Conservation (phyloP, 2,329 filamentous ascomycete genomes). For the Trichoderma atroviride region DNA sequence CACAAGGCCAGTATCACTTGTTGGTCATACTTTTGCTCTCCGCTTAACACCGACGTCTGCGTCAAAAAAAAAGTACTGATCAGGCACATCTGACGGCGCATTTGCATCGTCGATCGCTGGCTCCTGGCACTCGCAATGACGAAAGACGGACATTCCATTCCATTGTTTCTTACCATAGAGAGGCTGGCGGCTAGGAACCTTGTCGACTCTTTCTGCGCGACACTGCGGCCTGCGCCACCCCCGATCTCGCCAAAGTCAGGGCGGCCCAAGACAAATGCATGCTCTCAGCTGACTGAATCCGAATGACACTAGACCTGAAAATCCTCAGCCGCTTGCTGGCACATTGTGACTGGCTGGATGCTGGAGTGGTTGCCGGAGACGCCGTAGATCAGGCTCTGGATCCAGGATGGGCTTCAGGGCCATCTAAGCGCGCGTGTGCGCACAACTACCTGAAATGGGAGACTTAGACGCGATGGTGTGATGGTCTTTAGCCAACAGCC, state of each 20-base stretch:
- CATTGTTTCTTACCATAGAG: background rate
- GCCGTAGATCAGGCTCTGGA: slow-evolving; percentile 4
- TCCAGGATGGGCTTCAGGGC: background rate
- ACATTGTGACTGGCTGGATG: background rate
- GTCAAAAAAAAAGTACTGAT: background rate
- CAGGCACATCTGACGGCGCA: background rate
- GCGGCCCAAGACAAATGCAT: background rate
- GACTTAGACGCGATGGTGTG: background rate
- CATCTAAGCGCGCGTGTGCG: slow-evolving; percentile 1
- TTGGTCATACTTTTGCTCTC: background rate
- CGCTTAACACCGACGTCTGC: background rate
- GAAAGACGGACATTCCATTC: background rate
- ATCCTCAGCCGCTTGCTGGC: background rate
- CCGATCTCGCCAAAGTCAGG: background rate
- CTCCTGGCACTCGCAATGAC: background rate
- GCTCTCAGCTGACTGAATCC: background rate
- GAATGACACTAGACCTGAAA: background rate
- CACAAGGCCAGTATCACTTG: background rate
- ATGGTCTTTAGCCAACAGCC: background rate
- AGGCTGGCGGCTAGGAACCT: background rate
- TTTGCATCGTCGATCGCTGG: background rate
- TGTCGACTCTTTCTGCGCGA: background rate
- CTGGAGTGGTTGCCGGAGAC: background rate
- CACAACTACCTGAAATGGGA: background rate
- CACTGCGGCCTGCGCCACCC: background rate